Evolutionary conservation across 345 rosid genomes (phyloP), one percentile per base, ranked within the genome.

Genomic region (Populus nigra): DNA sequence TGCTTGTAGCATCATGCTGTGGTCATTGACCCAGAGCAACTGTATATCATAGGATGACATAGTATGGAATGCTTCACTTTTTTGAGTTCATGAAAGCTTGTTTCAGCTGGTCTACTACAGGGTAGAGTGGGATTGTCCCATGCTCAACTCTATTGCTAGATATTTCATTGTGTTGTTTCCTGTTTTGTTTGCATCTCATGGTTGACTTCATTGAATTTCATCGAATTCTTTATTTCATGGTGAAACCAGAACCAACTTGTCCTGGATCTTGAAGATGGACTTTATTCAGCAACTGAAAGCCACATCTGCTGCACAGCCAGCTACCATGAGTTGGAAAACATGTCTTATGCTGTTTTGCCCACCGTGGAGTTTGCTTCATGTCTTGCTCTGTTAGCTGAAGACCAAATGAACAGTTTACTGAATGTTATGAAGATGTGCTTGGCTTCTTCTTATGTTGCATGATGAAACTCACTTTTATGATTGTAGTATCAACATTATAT

Each of bases 161-260:
- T 63, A 23, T 31, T 23, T n/a, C 25, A 7, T 10, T 53, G 29
- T 36, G 6, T 41, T 61, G 45, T 18, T 65, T 49, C 41, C 45
- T n/a, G 17, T 63, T 63, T 29, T 35, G 11, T 68, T n/a, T 39
- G 25, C 12, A 23, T 73, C 39, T 68, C 35, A 31, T 38, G 29
- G 61, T 17, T 61, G 65, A 71, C 15, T 16, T 74, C 27, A 5
- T 25, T 27, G 4, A 20, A 29, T 68, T 73, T 53, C 20, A 22
- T 50, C 31, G n/a, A n/a, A 18, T 17, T 33, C 36, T 16, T 15
- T 63, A 35, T 68, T 29, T 22, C 7, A 75, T 75, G 79, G 79
- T 70, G 75, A 80, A 79, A 69, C 62, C 53, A 35, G 82, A 79
- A 79, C 79, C 63, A 41, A 38, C 65, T 8, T 8, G 68, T 41